Evolutionary conservation across 768 basidiomycete genomes (phyloP), one percentile per base, ranked within the genome.

Genomic region (Suillus cothurnatus): DNA sequence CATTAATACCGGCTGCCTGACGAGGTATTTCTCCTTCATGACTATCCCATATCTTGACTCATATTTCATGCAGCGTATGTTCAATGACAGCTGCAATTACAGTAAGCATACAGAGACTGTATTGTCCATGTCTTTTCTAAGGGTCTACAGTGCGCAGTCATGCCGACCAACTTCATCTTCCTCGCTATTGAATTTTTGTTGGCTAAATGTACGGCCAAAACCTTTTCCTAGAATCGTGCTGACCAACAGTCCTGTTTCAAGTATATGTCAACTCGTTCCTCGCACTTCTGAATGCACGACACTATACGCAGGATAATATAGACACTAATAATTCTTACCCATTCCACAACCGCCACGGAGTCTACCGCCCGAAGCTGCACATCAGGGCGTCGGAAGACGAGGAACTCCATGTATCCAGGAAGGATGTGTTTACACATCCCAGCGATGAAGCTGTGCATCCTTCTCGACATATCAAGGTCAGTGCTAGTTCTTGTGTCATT

Each of bases 161-260:
- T 63, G 62, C 62, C 58, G 32, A 21, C 4, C 8, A 63, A 63
- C 36, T 63, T 61, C 41, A 38, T 63, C 23, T 63, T 63, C 15
- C 36, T 63, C 23, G n/a, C 31, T 17, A 17, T 63, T 9, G 56
- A 63, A 41, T 38, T 61, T 38, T 41, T 63, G 32, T 28, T 56
- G 19, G 57, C 62, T 17, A 61, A 63, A 31, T 11, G 62, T 63
- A 38, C 6, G 36, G 19, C 9, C 19, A 41, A 41, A 41, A 1
- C 39, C 2, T 21, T 59, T 39, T 21, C 6, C 39, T 14, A 21
- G 17, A 21, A 59, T 8, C 5, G 3, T 21, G 38, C 39, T 31
- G 11, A 59, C 26, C 19, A 7, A 19, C 19, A 1, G 39, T 41
- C 17, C 26, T 12, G 17, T 41, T 41, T 59, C 58, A 59, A 59